Conservation (phyloP, 306 rosid genomes). For the Citrullus mucosospermus region DNA sequence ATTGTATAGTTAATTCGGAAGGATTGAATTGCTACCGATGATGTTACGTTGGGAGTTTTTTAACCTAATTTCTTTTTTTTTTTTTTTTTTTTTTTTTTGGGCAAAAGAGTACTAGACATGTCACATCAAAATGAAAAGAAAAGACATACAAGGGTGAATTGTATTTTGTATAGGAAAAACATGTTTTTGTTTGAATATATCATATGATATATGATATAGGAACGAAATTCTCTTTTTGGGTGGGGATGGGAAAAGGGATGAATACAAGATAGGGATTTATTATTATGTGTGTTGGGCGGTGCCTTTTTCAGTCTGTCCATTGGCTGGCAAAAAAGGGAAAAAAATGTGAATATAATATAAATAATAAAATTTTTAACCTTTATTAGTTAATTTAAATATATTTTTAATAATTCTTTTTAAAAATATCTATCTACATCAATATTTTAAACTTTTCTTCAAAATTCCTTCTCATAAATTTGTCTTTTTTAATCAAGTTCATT, state of each 20-base stretch:
- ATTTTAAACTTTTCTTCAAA: too few relatives aligned
- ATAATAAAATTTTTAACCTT: too few relatives aligned
- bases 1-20: too few relatives aligned
- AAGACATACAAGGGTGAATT: background rate
- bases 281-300: slow-evolving; percentile 8
- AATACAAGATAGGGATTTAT: slow-evolving; percentile 2
- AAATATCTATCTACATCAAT: too few relatives aligned
- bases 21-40: too few relatives aligned
- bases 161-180: background rate
- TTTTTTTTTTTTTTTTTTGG: background rate
- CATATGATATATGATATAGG: background rate
- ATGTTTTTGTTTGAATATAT: background rate
- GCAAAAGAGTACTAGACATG: background rate
- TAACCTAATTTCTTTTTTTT: background rate
- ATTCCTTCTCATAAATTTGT: too few relatives aligned
- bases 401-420: too few relatives aligned
- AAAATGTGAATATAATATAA: too few relatives aligned
- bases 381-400: too few relatives aligned
- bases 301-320: slow-evolving; percentile 1
- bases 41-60: too few relatives aligned
- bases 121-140: background rate
- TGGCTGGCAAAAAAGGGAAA: background rate
- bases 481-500: too few relatives aligned
- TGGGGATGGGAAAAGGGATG: background rate
- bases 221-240: background rate